phyloP scores from a whole-genome alignment of 129 eudicot species.

The Mikania micrantha region DNA sequence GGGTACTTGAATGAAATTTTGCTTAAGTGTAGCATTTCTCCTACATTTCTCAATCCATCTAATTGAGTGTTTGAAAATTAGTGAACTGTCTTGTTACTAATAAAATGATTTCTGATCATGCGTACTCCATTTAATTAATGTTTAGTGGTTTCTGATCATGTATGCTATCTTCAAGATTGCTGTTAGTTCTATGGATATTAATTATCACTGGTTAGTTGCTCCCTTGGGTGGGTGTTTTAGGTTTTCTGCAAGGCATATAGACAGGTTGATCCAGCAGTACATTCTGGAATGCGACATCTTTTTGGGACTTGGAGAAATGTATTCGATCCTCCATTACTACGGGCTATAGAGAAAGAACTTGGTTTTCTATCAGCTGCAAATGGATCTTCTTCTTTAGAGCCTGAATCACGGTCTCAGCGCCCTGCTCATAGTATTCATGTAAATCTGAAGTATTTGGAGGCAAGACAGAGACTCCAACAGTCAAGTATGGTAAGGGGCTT shows the following conservation, averaged over 20 bases:
- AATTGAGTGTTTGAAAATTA: neutral
- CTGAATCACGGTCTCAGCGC: constrained; percentile 48
- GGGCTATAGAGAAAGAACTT: constrained; percentile 79
- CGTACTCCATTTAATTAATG: neutral
- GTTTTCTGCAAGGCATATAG: constrained; percentile 97
- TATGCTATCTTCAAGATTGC: constrained; percentile 10
- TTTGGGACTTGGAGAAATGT: constrained; percentile 98
- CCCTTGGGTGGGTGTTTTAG: constrained; percentile 41
- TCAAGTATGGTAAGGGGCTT: constrained; percentile 56
- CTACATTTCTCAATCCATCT: neutral
- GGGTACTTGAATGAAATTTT: constrained; percentile 16
- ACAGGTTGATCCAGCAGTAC: constrained; percentile 67
- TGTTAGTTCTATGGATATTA: constrained; percentile 12
- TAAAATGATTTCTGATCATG: neutral
- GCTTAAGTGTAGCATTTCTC: constrained; percentile 12
- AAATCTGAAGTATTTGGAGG: constrained; percentile 86
- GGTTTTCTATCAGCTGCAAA: constrained; percentile 52
- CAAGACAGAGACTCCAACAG: constrained; percentile 74
- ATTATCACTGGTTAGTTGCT: constrained; percentile 28
- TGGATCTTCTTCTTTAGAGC: constrained; percentile 57
- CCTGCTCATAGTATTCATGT: constrained; percentile 91
- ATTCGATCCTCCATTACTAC: constrained; percentile 71
- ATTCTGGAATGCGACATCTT: constrained; percentile 81
- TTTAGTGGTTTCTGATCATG: neutral
- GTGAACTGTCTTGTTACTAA: neutral